These are phyloP conservation scores for Solanum chilense DNA, from an alignment of 257 asterid species.

Conservation along the genomic window DNA sequence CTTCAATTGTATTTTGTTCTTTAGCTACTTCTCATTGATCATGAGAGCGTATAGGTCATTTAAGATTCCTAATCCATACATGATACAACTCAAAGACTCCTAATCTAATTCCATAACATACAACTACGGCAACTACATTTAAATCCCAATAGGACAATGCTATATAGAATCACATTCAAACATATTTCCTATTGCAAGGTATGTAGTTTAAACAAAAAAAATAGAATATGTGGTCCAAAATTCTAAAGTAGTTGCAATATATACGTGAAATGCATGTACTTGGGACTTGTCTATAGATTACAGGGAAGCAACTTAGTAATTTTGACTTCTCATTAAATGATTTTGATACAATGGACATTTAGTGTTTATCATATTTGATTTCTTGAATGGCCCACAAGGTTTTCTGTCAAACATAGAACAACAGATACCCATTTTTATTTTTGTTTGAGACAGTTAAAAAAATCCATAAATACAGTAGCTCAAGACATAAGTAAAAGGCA, in stretches of 20 bases:
- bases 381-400: not conserved
- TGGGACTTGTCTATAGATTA: not conserved
- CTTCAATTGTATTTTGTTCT: not conserved
- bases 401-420: not conserved
- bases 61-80: not conserved
- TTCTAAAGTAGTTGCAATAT: not conserved
- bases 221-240: not conserved
- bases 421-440: not conserved
- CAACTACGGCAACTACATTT: not conserved
- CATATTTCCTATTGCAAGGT: not conserved
- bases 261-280: not conserved
- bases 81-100: not conserved
- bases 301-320: not conserved
- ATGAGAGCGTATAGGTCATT: not conserved
- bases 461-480: not conserved
- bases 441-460: not conserved
- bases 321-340: not conserved
- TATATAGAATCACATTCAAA: not conserved
- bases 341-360: not conserved
- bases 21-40: not conserved
- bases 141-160: not conserved
- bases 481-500: not conserved
- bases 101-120: not conserved
- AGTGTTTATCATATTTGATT: not conserved
- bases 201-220: not conserved